Evolutionary conservation across 768 basidiomycete genomes (phyloP).

Genomic region (Lactarius hatsudake): DNA sequence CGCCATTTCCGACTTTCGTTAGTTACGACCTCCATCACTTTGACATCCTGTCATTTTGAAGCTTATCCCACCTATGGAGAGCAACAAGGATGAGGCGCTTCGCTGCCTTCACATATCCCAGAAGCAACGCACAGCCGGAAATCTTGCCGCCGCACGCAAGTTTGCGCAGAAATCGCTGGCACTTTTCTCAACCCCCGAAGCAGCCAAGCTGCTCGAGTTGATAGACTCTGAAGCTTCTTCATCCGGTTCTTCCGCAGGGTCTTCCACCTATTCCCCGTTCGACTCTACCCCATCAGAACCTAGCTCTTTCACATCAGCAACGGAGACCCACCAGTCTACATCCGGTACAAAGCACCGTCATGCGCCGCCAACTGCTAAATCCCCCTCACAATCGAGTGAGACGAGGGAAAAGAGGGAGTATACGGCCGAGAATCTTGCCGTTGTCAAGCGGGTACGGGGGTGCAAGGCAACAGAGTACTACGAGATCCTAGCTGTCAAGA

Average conservation of each 20-base stretch:
- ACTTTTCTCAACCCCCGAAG: conserved; percentile 78
- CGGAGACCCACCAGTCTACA: conserved; percentile 74
- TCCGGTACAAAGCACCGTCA: conserved; percentile 66
- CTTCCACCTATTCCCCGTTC: conserved; percentile 41
- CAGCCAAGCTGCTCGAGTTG: conserved; percentile 57
- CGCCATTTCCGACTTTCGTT: background rate
- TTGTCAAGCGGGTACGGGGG: conserved; percentile 80
- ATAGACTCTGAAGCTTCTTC: conserved; percentile 56
- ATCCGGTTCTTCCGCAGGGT: conserved; percentile 27
- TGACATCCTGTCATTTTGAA: background rate
- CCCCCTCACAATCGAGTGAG: conserved; percentile 41
- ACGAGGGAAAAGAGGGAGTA: conserved; percentile 55
- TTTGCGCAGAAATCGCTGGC: conserved; percentile 87
- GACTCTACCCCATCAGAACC: conserved; percentile 36
- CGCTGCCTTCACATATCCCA: conserved; percentile 79
- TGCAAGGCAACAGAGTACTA: conserved; percentile 94
- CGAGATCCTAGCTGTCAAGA: conserved; percentile 79
- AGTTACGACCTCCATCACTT: background rate
- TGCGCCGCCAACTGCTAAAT: conserved; percentile 43
- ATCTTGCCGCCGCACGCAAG: conserved; percentile 75
- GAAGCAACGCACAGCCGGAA: conserved; percentile 67
- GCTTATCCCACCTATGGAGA: conserved; percentile 54
- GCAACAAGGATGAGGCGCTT: conserved; percentile 88
- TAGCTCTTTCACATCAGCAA: conserved; percentile 46
- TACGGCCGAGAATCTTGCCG: conserved; percentile 74